phyloP scores from a whole-genome alignment of 148 eudicot species.

The Fagopyrum tataricum region DNA sequence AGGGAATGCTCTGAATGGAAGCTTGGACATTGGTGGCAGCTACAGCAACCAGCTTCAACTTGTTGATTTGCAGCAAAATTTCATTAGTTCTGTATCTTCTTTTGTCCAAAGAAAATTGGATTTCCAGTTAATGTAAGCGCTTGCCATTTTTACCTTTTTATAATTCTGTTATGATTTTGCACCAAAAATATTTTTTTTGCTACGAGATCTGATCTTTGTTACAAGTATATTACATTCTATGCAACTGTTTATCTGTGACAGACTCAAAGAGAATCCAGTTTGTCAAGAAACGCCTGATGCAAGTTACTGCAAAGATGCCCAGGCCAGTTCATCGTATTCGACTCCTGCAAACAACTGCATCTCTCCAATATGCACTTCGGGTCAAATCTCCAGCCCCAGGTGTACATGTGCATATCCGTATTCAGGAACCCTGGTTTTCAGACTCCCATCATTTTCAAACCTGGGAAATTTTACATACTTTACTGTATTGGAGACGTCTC shows the following conservation, averaged over 20 bases:
- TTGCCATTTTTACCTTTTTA: neutral
- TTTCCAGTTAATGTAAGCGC: conserved; percentile 10
- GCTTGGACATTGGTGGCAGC: conserved; percentile 38
- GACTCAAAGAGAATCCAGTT: conserved; percentile 28
- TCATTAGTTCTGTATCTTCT: conserved; percentile 22
- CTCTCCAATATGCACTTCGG: conserved; percentile 27
- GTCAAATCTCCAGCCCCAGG: conserved; percentile 48
- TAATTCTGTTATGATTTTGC: neutral
- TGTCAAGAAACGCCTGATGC: conserved; percentile 15
- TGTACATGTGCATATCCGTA: conserved; percentile 43
- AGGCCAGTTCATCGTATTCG: conserved; percentile 26
- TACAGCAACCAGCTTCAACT: conserved; percentile 45
- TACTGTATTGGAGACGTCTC: neutral
- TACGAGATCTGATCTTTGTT: neutral
- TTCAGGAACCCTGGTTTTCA: conserved; percentile 4
- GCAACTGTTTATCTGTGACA: conserved; percentile 12
- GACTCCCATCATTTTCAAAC: conserved; percentile 6
- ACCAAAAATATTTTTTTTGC: neutral
- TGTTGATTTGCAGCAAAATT: conserved; percentile 55
- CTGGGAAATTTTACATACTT: neutral
- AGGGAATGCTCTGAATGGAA: conserved; percentile 48
- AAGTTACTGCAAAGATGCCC: conserved; percentile 25
- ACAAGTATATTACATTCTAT: neutral
- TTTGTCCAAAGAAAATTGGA: conserved; percentile 15
- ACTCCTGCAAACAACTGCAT: conserved; percentile 39